A percentile compares a stretch with the other conserved stretches of the same genome.
Conservation (phyloP, 1,284 basidiomycete genomes). For the Cutaneotrichosporon daszewskae region DNA sequence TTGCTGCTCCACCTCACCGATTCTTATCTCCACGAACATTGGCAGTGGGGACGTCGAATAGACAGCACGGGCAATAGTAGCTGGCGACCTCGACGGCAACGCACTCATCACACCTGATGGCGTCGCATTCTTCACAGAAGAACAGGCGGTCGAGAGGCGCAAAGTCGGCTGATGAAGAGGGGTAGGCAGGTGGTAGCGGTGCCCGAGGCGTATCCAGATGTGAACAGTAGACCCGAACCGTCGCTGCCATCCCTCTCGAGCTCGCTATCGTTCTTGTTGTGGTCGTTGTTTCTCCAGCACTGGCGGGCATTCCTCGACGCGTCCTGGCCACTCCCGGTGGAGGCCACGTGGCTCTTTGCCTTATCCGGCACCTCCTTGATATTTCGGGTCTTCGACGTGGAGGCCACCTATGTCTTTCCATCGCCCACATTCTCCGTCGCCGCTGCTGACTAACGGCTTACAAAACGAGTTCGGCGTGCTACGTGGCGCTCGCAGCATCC, state of each 20-base stretch:
- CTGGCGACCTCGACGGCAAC: constrained; percentile 87
- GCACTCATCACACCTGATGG: constrained; percentile 85
- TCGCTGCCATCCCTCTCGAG: neutral
- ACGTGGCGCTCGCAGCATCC: too few species aligned
- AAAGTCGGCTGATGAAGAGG: constrained; percentile 68
- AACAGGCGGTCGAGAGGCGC: constrained; percentile 79
- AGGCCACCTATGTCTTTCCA: too few species aligned
- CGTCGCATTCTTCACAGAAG: constrained; percentile 98
- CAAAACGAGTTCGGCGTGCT: too few species aligned
- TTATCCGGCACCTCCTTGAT: too few species aligned
- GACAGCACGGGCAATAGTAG: constrained; percentile 96
- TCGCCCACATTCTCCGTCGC: too few species aligned
- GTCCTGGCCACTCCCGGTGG: too few species aligned
- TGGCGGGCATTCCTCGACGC: too few species aligned
- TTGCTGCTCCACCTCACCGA: constrained; percentile 52
- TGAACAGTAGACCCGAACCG: constrained; percentile 43
- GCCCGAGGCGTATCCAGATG: constrained; percentile 49
- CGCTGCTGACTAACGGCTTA: too few species aligned
- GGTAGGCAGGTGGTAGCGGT: constrained; percentile 59
- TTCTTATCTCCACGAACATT: constrained; percentile 95
- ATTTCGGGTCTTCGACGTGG: too few species aligned
- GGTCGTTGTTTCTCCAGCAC: too few species aligned
- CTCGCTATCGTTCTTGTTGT: too few species aligned
- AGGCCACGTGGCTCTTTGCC: too few species aligned
- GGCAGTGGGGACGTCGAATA: constrained; percentile 97